Conservation (phyloP, 345 rosid species). For the Fremontodendron californicum region DNA sequence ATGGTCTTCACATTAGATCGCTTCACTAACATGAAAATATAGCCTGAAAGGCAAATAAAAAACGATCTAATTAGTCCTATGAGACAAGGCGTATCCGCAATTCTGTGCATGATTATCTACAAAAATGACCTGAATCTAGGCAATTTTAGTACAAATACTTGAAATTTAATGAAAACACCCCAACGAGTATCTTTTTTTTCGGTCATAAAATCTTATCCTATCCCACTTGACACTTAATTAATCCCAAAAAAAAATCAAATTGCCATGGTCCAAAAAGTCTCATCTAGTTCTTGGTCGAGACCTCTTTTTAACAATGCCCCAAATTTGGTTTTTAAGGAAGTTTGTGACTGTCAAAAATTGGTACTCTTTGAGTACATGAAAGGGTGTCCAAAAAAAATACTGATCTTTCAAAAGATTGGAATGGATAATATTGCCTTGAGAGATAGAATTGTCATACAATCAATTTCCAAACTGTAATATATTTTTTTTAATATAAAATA, state of each 20-base stretch:
- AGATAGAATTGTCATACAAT: background rate
- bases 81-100: background rate
- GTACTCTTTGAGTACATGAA: background rate
- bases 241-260: no score
- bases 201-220: background rate
- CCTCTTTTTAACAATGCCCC: background rate
- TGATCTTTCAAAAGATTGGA: conserved; percentile 8
- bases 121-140: background rate
- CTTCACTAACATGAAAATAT: background rate
- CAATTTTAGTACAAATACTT: background rate
- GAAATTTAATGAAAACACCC: background rate
- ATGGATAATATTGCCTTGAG: background rate
- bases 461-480: background rate
- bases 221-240: background rate
- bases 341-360: background rate
- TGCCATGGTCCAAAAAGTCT: background rate
- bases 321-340: background rate
- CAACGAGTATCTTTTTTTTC: background rate
- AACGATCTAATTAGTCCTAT: background rate
- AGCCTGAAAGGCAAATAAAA: background rate
- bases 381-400: background rate
- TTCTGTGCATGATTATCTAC: background rate
- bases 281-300: background rate
- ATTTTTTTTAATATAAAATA: no score
- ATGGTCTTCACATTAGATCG: background rate